phyloP scores from a whole-genome alignment of 129 eudicot genomes.

The Chrysanthemum seticuspe region DNA sequence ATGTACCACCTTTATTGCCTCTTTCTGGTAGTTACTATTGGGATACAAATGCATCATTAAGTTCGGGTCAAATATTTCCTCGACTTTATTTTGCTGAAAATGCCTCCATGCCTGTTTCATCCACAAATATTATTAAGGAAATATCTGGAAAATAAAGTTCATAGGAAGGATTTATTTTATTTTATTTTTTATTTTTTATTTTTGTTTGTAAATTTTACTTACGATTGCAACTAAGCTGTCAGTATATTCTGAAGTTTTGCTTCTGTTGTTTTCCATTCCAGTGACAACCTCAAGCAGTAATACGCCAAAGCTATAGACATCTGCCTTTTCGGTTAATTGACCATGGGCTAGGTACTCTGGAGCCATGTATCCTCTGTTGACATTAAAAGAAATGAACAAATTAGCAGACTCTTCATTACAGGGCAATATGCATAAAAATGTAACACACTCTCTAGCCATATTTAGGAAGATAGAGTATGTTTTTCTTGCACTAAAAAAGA shows the following conservation, averaged over 20 bases:
- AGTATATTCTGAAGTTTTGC: constrained; percentile 44
- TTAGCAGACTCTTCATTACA: neutral
- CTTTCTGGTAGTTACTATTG: constrained; percentile 26
- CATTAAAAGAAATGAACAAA: neutral
- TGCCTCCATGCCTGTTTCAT: constrained; percentile 73
- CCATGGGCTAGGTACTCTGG: constrained; percentile 83
- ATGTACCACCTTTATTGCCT: constrained; percentile 56
- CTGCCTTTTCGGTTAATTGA: constrained; percentile 68
- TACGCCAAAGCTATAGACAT: constrained; percentile 77
- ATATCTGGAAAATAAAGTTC: neutral
- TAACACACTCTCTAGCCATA: too few relatives aligned
- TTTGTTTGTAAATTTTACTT: constrained; percentile 20
- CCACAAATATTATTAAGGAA: constrained; percentile 7
- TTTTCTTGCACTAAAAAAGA: too few relatives aligned
- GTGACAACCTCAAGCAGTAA: constrained; percentile 72
- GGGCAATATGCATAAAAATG: too few relatives aligned
- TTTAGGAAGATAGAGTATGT: too few relatives aligned
- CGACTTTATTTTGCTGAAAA: constrained; percentile 56
- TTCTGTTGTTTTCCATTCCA: constrained; percentile 57
- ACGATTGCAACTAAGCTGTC: constrained; percentile 56
- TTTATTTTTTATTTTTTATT: too few relatives aligned
- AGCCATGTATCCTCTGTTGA: constrained; percentile 67
- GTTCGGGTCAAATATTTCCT: constrained; percentile 73
- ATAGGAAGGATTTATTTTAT: neutral
- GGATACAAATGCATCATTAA: constrained; percentile 42